Evolutionary conservation across 345 rosid genomes (phyloP), one percentile per base, ranked within the genome.

Genomic region (Eucalyptus regnans): DNA sequence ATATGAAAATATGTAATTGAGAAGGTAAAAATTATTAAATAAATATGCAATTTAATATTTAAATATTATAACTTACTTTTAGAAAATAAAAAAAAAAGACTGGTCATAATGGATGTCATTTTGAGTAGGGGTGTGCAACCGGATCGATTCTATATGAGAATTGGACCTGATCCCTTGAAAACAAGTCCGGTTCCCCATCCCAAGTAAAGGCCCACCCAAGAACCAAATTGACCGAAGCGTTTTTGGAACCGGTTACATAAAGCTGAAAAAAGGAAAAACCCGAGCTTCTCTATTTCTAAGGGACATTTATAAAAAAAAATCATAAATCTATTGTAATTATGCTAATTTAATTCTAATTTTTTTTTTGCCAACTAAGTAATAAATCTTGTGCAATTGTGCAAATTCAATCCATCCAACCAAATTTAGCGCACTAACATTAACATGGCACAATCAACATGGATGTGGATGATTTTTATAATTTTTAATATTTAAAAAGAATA

Each of bases 151-250:
- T 20, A 52, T 52, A 20, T 12, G 1, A 56, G 62, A 56, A 9
- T 56, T 25, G 29, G 12, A 56, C 0, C 0, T 3, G 1, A 56
- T 9, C 62, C 6, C 27, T 0, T 9, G 3, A 56, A 56, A 56
- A 23, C 29, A 56, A 22, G 29, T 9, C 13, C 6, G 1, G 20
- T 56, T 56, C 12, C 29, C 29, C 12, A 22, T 56, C 29, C 62
- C 62, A 56, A 56, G 62, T 0, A 25, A 56, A 56, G 62, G 29
- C 62, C 13, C 29, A 56, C 29, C 62, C 62, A 56, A 56, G 29
- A 56, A 22, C 62, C 13, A 25, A 56, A 56, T 25, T 22, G 29
- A 56, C 12, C 3, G 3, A 56, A 23, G 27, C 6, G 0, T 22
- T 56, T 56, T 56, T 23, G 13, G 12, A 56, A 23, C 29, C 29